phyloP scores from a whole-genome alignment of 202 grass and related monocot genomes.

The Sporobolus alterniflorus region DNA sequence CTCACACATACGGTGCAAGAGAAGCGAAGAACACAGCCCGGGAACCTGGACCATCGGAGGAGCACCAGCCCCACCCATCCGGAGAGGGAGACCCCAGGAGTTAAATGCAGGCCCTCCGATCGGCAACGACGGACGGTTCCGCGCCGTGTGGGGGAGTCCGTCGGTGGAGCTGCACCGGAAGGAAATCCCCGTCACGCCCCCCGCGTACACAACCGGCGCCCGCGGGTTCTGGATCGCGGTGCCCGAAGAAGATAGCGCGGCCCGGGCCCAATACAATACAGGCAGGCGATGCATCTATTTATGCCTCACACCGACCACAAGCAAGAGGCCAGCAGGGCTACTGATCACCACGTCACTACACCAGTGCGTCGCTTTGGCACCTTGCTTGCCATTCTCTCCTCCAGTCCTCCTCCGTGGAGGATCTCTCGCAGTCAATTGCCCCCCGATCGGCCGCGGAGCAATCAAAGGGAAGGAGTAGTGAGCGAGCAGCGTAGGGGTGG shows the following conservation, averaged over 20 bases:
- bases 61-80: not conserved
- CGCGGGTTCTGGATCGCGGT: constrained; percentile 13
- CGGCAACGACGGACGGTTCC: constrained; percentile 35
- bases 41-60: constrained; percentile 30
- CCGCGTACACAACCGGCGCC: not conserved
- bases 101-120: constrained; percentile 54
- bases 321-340: not conserved
- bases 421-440: constrained; percentile 50
- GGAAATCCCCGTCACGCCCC: constrained; percentile 39
- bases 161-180: not conserved
- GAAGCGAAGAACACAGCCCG: no score
- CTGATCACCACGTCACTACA: not conserved
- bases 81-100: not conserved
- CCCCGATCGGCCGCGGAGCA: constrained; percentile 12
- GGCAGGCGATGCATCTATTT: constrained; percentile 51
- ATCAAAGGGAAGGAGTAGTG: not conserved
- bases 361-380: constrained; percentile 30
- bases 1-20: constrained; percentile 3
- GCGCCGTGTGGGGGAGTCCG: not conserved
- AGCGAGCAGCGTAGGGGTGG: not conserved
- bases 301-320: constrained; percentile 52
- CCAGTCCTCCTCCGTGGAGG: constrained; percentile 43
- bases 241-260: constrained; percentile 37
- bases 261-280: no score
- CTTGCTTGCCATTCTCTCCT: not conserved